Evolutionary conservation across 177 flowering plant genomes (phyloP), one percentile per base, ranked within the genome.

Genomic region (Tripterygium wilfordii): DNA sequence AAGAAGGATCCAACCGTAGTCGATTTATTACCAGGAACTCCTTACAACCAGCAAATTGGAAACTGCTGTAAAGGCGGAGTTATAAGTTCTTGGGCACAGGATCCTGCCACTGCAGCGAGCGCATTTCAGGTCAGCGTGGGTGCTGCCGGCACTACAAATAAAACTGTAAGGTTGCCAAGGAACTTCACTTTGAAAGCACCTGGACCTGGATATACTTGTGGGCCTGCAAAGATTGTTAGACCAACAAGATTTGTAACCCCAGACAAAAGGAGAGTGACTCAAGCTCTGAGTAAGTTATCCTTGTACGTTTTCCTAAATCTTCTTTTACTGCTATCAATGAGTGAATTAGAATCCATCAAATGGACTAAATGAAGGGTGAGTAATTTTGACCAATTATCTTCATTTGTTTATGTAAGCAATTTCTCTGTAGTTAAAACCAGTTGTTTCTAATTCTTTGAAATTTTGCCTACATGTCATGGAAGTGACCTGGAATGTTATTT

Each of bases 51-150:
- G 63, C 83, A 77, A 66, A 59, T 74, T 54, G 77, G 77, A 24
- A 77, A 77, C 56, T 79, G 84, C 56, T 79, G 84, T 63, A 70
- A 55, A 66, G 79, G 84, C 8, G 84, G 84, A 17, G 77, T 73
- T 0, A 13, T 79, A 26, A 68, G 23, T 50, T 66, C 81, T 0
- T 73, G 71, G 69, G 75, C 20, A 21, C 84, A 76, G 58, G 83
- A 69, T 54, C 70, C 75, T 5, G 49, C 51, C 33, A 72, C 45
- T 58, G 71, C 80, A 40, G 65, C 57, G 2, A 63, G 75, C 42
- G 55, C 77, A 1, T 79, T 79, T 42, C 81, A 79, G 67, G 45
- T 79, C 49, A 73, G 77, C 66, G 84, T 79, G 30, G 84, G 84
- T 20, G 36, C 28, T 20, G 71, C 81, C 10, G 84, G 84, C 30